These are phyloP conservation scores for Aleurites moluccanus DNA, from an alignment of 441 rosid species.

Conservation along the genomic window DNA sequence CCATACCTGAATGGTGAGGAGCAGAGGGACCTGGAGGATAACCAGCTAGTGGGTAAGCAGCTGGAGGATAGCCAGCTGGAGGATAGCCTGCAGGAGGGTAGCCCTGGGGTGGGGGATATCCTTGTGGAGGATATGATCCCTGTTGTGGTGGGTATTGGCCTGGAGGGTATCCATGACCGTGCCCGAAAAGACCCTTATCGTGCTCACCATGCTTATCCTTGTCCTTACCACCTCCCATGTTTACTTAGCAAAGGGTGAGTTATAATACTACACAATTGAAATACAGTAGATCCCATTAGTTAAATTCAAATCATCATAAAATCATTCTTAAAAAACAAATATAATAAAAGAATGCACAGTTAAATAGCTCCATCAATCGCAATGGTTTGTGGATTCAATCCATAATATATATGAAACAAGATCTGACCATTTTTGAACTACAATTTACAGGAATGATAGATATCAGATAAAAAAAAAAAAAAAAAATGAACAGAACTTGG, in stretches of 20 bases:
- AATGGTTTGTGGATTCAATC: too few species aligned
- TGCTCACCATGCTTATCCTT: slow-evolving; percentile 38
- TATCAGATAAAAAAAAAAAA: too few species aligned
- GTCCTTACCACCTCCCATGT: slow-evolving; percentile 60
- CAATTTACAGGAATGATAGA: background rate
- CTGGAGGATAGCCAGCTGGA: slow-evolving; percentile 30
- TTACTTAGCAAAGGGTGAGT: slow-evolving; percentile 5
- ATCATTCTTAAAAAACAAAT: background rate
- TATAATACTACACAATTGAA: background rate
- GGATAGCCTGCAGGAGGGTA: slow-evolving; percentile 36
- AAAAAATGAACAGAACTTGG: too few species aligned
- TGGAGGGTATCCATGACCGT: slow-evolving; percentile 32
- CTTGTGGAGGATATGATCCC: slow-evolving; percentile 30
- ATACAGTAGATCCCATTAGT: slow-evolving; percentile 10
- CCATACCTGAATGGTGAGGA: slow-evolving; percentile 17
- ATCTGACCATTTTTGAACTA: too few species aligned
- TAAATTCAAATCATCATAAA: background rate
- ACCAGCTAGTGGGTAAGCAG: slow-evolving; percentile 27
- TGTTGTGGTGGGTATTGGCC: slow-evolving; percentile 28
- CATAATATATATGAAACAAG: background rate
- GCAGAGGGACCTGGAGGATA: slow-evolving; percentile 15
- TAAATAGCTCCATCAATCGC: background rate
- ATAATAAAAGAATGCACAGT: background rate
- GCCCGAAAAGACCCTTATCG: slow-evolving; percentile 49
- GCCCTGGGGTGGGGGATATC: slow-evolving; percentile 16